These are phyloP conservation scores for Brassica hybrid DNA, from an alignment of 441 rosid species.

Conservation along the genomic window DNA sequence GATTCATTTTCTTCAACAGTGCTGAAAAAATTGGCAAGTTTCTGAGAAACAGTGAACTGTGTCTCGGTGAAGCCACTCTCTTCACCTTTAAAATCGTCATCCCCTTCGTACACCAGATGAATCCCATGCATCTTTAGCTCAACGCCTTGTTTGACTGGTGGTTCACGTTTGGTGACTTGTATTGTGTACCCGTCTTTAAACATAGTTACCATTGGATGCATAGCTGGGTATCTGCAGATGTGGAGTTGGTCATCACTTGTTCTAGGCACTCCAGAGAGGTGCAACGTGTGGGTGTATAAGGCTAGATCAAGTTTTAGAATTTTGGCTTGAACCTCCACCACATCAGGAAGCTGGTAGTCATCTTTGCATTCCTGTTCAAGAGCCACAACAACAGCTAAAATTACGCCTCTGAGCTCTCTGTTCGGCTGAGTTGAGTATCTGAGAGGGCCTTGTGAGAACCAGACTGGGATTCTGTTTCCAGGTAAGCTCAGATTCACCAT, in stretches of 20 bases:
- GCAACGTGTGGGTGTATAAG: constrained; percentile 25
- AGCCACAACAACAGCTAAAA: constrained; percentile 57
- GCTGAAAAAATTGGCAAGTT: constrained; percentile 53
- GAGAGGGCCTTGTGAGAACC: constrained; percentile 53
- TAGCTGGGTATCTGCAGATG: constrained; percentile 51
- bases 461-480: constrained; percentile 62
- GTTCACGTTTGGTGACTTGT: constrained; percentile 34
- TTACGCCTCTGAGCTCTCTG: constrained; percentile 51
- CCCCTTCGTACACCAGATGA: constrained; percentile 52
- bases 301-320: constrained; percentile 36
- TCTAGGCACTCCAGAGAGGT: constrained; percentile 57
- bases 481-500: constrained; percentile 56
- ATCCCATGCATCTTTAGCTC: constrained; percentile 55
- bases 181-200: constrained; percentile 47
- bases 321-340: constrained; percentile 48
- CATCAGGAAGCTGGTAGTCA: constrained; percentile 40
- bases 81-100: constrained; percentile 45
- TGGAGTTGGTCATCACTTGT: constrained; percentile 54
- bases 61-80: constrained; percentile 33
- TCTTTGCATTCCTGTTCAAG: constrained; percentile 34
- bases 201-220: constrained; percentile 43
- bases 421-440: constrained; percentile 43
- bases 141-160: constrained; percentile 40
- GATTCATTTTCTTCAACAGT: constrained; percentile 14
- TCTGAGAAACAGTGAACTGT: constrained; percentile 50